Base-by-base conservation (phyloP, 1,284 basidiomycete genomes). In the Psilocybe mexicana region DNA sequence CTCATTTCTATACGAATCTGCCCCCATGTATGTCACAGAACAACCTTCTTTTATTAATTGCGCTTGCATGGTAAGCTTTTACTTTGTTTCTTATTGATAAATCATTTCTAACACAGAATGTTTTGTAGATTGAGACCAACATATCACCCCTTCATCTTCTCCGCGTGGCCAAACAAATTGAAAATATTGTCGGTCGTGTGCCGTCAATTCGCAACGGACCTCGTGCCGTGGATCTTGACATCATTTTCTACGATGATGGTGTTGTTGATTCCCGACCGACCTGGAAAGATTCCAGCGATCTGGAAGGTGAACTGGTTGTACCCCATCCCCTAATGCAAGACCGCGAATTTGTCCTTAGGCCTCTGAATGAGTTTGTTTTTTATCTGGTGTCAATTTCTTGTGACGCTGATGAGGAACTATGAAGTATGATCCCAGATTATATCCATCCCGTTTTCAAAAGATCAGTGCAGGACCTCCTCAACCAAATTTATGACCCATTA, bases 21-120 rank as follows among this genome's bases (percentile, higher is more conserved):
- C 88, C 23, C 94, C 97, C 0, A 98, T 98, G 97, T 99, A 99
- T 72, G 87, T 96, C 25, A 83, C 84, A 14, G 88, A 97, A 61
- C 96, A 99, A 72, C 92, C 91, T 25, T 75, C 79, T 30, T 99
- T 99, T 74, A 83, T 93, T 61, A 99, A 99, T 69, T 93, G 92
- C 57, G 94, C 92, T 7, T 92, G 95, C 63, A 79, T 94, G 73
- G 93, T 96, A 60, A 62, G 87, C 74, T 14, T n/a, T 12, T 26
- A 47, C 43, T 55, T 38, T 28, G 2, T 44, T 23, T 43, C 11
- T 44, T 14, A 11, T 11, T 30, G 1, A 44, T n/a, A 10, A 54
- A 36, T 38, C 38, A 30, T 40, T 6, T 8, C 14, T 8, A 30
- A 33, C 25, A 18, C 18, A 18, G 18, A 18, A 18, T 18, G 18